Percentiles rank a stretch among this genome's conserved stretches.
Conservation (phyloP, 257 asterid species). For the Solanum sejunctum region DNA sequence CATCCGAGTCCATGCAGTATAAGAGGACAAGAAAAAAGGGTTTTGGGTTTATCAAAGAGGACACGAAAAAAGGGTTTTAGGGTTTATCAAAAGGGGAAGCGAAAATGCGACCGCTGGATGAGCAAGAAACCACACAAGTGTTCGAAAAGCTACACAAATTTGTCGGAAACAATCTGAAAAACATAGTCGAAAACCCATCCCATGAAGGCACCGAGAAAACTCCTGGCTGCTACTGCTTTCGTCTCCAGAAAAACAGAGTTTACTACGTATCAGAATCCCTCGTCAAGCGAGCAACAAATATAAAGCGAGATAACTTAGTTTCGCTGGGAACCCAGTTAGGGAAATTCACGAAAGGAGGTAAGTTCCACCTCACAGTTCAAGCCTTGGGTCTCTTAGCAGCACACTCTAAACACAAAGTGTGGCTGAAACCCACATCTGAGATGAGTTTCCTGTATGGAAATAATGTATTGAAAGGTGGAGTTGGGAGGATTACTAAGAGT, state of each 20-base stretch:
- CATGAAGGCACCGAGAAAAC: constrained; percentile 63
- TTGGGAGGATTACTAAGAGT: constrained; percentile 87
- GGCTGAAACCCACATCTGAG: constrained; percentile 86
- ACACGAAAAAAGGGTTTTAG: background rate
- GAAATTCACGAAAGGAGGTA: constrained; percentile 56
- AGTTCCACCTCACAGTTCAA: constrained; percentile 60
- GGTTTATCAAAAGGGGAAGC: background rate
- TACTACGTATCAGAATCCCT: constrained; percentile 80
- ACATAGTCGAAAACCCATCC: constrained; percentile 66
- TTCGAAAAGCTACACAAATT: constrained; percentile 82
- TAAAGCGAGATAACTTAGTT: constrained; percentile 68
- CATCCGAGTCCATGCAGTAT: background rate
- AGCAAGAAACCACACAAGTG: constrained; percentile 69
- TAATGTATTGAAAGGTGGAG: constrained; percentile 79
- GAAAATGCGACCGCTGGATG: constrained; percentile 49
- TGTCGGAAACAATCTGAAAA: constrained; percentile 69
- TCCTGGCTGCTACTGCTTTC: constrained; percentile 81
- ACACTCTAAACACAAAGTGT: constrained; percentile 74
- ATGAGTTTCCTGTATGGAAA: constrained; percentile 84
- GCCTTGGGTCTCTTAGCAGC: constrained; percentile 55
- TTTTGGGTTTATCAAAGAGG: background rate
- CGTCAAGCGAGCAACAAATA: constrained; percentile 71
- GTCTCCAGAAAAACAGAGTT: constrained; percentile 70
- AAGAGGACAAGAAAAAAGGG: background rate
- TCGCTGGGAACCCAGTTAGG: constrained; percentile 78